Base-by-base conservation (phyloP, 2,329 filamentous ascomycete genomes). In the Colletotrichum salicis region DNA sequence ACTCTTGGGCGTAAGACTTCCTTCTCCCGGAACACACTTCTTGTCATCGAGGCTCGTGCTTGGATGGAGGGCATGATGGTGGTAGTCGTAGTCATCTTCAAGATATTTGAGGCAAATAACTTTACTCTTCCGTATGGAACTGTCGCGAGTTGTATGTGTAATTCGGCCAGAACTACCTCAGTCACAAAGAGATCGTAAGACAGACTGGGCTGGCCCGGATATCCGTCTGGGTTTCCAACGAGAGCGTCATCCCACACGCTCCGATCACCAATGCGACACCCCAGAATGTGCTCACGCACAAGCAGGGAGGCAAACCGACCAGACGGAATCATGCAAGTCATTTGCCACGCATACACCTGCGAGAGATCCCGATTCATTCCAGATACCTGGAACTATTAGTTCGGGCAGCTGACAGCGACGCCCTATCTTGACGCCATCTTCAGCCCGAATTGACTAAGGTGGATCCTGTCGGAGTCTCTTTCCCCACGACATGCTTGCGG, bases 41-140 rank as follows among this genome's bases (percentile, higher is more conserved):
- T 7, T 48, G 19, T 48, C 19, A 48, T 19, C 41, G 19, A 48
- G 41, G 19, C 41, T 48, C 41, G 41, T 15, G 15, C 19, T 48
- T n/a, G 41, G 41, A n/a, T n/a, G 41, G 41, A 19, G 0, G 19
- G 41, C 41, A n/a, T 10, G 8, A 4, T 19, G 41, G 41, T 48
- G 6, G 19, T 48, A n/a, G 19, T n/a, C 4, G 41, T 48, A 48
- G 19, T 15, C 41, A 48, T 48, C 19, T n/a, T 48, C 0, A 48
- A 0, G 3, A 41, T 41, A 15, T 41, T 1, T 0, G 0, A 41
- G 37, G 0, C 13, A 41, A 41, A 41, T 15, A 15, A 41, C 0
- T 19, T 41, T 13, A 19, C 37, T 41, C 37, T 2, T 41, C 37
- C 7, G 37, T 0, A 19, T 41, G 0, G 3, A 41, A 15, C 13